phyloP scores from a whole-genome alignment of 2,329 filamentous ascomycete genomes.

The Fusarium dlaminii region DNA sequence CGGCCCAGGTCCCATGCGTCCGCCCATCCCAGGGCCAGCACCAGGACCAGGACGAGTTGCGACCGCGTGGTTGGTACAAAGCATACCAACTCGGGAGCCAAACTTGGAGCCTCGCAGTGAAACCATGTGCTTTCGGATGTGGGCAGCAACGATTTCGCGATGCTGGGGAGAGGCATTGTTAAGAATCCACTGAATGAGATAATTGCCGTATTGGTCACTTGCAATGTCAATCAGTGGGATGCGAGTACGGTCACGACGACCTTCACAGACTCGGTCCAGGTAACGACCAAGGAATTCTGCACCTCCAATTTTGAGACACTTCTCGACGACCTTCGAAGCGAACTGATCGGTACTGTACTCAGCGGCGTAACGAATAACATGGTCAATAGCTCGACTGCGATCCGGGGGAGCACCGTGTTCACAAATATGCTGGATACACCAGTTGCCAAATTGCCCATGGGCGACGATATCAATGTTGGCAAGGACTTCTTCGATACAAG shows the following conservation, averaged over 20 bases:
- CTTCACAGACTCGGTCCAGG: constrained; percentile 92
- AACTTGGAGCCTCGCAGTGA: constrained; percentile 98
- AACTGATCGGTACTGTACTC: constrained; percentile 99
- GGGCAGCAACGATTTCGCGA: constrained; percentile 89
- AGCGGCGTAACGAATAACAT: constrained; percentile 90
- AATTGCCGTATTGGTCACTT: constrained; percentile 98
- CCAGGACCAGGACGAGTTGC: constrained; percentile 89
- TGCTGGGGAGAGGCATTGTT: constrained; percentile 88
- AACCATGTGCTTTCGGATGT: constrained; percentile 99
- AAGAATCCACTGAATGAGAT: constrained; percentile 96
- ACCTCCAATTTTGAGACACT: constrained; percentile 96
- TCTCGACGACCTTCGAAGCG: constrained; percentile 98
- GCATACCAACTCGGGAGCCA: constrained; percentile 97
- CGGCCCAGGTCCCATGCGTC: constrained; percentile 66
- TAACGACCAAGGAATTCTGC: constrained; percentile 91
- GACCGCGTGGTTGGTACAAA: constrained; percentile 94
- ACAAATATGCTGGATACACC: constrained; percentile 99
- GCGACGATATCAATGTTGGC: constrained; percentile 95
- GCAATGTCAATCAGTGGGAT: constrained; percentile 98
- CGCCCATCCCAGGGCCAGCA: constrained; percentile 70
- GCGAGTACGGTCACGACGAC: constrained; percentile 87
- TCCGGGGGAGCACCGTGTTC: constrained; percentile 93
- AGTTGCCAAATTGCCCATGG: constrained; percentile 98
- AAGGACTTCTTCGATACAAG: constrained; percentile 96
- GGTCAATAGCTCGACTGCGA: constrained; percentile 91